Conservation (phyloP, 345 rosid genomes). For the Gossypium turneri region DNA sequence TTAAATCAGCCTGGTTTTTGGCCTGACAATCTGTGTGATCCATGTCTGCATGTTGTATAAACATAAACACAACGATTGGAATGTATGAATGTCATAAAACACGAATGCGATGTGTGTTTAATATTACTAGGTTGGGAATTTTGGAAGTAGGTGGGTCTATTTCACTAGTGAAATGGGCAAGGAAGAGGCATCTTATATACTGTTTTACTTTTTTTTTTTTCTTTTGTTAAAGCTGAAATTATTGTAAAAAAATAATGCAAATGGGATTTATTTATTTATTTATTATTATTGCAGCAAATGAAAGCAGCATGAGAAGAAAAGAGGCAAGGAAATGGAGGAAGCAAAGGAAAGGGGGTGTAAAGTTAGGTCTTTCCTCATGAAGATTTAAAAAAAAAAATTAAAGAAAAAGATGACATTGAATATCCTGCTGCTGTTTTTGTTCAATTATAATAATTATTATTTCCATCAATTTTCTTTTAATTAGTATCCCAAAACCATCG, state of each 20-base stretch:
- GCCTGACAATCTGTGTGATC: background rate
- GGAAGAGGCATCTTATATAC: background rate
- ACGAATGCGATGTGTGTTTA: background rate
- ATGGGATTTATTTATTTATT: constrained; percentile 4
- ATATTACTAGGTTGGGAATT: background rate
- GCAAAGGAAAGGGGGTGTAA: constrained; percentile 20
- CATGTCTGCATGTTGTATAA: background rate
- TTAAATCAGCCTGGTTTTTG: background rate
- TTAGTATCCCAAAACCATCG: background rate
- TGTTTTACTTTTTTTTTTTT: no score
- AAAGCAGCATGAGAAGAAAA: constrained; percentile 44
- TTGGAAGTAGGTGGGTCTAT: background rate
- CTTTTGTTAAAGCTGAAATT: background rate
- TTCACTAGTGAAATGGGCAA: background rate
- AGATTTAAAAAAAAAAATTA: background rate
- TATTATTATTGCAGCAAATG: constrained; percentile 37
- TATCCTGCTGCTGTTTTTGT: constrained; percentile 12
- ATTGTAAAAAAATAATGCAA: background rate
- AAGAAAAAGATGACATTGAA: constrained; percentile 12
- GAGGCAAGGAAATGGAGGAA: constrained; percentile 15
- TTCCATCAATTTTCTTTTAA: constrained; percentile 21
- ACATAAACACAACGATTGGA: no score
- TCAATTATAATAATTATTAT: constrained; percentile 16
- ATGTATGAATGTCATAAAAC: no score
- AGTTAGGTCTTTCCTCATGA: constrained; percentile 15